Evolutionary conservation across 805 yeast species (phyloP).

Genomic region (Sugiyamaella lignohabitans): DNA sequence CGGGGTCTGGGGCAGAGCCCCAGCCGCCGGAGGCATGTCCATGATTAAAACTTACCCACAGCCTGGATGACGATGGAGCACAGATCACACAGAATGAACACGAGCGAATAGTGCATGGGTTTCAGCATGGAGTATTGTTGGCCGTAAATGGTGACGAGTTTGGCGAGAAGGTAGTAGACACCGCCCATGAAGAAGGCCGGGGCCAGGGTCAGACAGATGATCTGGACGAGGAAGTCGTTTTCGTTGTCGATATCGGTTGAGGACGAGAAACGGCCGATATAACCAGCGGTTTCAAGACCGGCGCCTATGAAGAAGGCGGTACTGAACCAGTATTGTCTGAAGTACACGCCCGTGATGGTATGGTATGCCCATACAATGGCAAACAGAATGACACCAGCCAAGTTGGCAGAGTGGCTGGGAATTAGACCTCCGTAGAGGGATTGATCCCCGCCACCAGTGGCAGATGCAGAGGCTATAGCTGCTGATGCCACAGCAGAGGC

Average conservation of each 20-base stretch:
- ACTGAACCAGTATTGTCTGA: slow-evolving; percentile 61
- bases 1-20: too few species aligned
- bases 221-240: slow-evolving; percentile 53
- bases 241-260: slow-evolving; percentile 32
- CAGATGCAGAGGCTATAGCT: neutral
- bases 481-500: neutral
- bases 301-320: slow-evolving; percentile 49
- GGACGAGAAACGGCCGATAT: slow-evolving; percentile 50
- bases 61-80: slow-evolving; percentile 62
- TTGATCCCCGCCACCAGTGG: neutral
- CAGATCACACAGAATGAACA: slow-evolving; percentile 63
- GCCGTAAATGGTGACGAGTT: slow-evolving; percentile 58
- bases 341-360: slow-evolving; percentile 37
- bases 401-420: slow-evolving; percentile 55
- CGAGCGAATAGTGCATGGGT: slow-evolving; percentile 56
- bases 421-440: slow-evolving; percentile 30
- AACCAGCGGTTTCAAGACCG: slow-evolving; percentile 61
- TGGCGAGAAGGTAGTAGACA: slow-evolving; percentile 63
- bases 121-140: slow-evolving; percentile 42
- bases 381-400: slow-evolving; percentile 50
- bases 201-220: slow-evolving; percentile 63
- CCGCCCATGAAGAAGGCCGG: slow-evolving; percentile 87
- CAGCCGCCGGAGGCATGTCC: too few species aligned
- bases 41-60: too few species aligned
- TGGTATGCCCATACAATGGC: slow-evolving; percentile 42